A percentile compares a stretch with the other conserved stretches of the same genome.
Conservation (phyloP, 2,329 filamentous ascomycete genomes). For the Aspergillus japonicus region DNA sequence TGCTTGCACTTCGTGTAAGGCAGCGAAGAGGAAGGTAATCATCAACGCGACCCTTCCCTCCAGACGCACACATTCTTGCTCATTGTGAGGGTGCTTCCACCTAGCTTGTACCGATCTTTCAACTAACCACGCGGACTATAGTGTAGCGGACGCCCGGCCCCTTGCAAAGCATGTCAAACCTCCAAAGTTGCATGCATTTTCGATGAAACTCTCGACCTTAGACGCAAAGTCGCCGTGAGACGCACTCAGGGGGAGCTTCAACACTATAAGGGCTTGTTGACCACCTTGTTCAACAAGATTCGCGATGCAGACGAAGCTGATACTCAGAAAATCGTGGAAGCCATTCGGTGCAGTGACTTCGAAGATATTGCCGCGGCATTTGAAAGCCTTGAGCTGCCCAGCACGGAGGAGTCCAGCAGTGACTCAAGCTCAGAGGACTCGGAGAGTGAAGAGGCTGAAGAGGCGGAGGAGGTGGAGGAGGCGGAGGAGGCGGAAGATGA, state of each 20-base stretch:
- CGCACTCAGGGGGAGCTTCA: conserved; percentile 36
- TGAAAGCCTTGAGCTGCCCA: conserved; percentile 8
- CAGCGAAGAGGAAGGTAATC: conserved; percentile 38
- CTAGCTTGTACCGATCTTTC: neutral
- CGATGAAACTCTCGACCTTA: conserved; percentile 36
- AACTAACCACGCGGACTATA: conserved; percentile 15
- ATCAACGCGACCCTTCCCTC: neutral
- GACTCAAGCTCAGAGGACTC: conserved; percentile 12
- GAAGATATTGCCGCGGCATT: conserved; percentile 28
- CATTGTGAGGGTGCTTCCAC: neutral
- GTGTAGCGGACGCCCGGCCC: conserved; percentile 37
- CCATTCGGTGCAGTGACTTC: conserved; percentile 31
- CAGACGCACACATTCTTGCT: too few species aligned
- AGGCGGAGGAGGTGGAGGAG: too few species aligned
- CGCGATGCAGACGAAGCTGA: conserved; percentile 25
- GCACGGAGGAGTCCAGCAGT: neutral
- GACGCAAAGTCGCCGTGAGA: conserved; percentile 39
- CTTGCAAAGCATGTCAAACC: conserved; percentile 37
- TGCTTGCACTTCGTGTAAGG: conserved; percentile 36
- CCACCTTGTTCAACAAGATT: conserved; percentile 31
- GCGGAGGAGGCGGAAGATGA: conserved; percentile 8
- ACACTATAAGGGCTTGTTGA: conserved; percentile 33
- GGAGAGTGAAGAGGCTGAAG: neutral
- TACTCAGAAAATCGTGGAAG: conserved; percentile 25
- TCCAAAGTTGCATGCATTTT: conserved; percentile 34